These are phyloP conservation scores for Hypoxylon sp. DNA, from an alignment of 2,329 filamentous ascomycete genomes.

Conservation along the genomic window DNA sequence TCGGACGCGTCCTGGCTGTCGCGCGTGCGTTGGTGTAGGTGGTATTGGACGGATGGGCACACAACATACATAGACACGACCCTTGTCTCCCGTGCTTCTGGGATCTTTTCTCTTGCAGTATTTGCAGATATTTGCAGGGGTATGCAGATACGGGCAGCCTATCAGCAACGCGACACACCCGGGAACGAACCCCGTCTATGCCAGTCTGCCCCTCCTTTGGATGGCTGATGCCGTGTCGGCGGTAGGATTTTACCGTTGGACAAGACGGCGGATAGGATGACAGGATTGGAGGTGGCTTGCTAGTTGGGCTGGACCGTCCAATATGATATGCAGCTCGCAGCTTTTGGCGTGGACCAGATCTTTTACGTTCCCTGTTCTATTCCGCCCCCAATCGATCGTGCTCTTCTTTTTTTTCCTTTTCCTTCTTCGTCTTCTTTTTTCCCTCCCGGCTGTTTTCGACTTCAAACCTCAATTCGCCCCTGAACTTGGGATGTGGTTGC, in stretches of 20 bases:
- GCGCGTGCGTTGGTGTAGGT: slow-evolving; percentile 39
- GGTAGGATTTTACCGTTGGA: slow-evolving; percentile 39
- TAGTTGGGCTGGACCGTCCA: slow-evolving; percentile 28
- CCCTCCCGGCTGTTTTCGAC: slow-evolving; percentile 17
- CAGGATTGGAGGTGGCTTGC: slow-evolving; percentile 41
- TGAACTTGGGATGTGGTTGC: slow-evolving; percentile 13
- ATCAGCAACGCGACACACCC: slow-evolving; percentile 37
- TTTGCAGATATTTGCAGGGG: slow-evolving; percentile 34
- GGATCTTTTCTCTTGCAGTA: slow-evolving; percentile 35
- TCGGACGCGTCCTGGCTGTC: slow-evolving; percentile 45
- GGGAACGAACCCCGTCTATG: slow-evolving; percentile 24
- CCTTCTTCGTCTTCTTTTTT: slow-evolving; percentile 21
- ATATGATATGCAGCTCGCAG: slow-evolving; percentile 43
- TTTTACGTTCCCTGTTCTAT: slow-evolving; percentile 24
- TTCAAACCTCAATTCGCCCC: slow-evolving; percentile 30
- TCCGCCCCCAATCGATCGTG: slow-evolving; percentile 30
- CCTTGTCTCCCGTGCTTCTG: slow-evolving; percentile 42
- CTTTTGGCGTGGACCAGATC: slow-evolving; percentile 39
- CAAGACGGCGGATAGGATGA: slow-evolving; percentile 36
- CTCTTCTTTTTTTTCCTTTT: slow-evolving; percentile 24
- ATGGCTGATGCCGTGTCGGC: slow-evolving; percentile 34
- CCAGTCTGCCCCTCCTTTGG: slow-evolving; percentile 35
- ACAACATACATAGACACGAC: slow-evolving; percentile 36
- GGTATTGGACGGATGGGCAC: slow-evolving; percentile 41
- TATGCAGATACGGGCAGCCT: slow-evolving; percentile 38